These are phyloP conservation scores for Protomyces macrosporus DNA, from an alignment of 1,139 yeast genomes.

Conservation along the genomic window DNA sequence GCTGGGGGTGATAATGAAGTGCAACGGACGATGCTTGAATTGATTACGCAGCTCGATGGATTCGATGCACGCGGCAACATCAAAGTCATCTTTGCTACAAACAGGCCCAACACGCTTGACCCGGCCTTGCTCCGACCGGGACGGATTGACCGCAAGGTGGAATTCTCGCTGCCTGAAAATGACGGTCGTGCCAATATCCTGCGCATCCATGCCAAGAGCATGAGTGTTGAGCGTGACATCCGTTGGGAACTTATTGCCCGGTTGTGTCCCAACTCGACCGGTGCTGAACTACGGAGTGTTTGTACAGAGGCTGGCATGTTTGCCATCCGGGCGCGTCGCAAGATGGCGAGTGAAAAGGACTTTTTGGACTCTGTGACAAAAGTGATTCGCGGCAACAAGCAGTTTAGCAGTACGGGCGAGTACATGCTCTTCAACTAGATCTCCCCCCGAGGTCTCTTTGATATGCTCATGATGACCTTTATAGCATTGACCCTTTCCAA, in stretches of 20 bases:
- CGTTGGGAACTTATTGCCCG: conserved; percentile 98
- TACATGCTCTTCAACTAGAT: conserved; percentile 27
- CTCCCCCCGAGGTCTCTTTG: not conserved
- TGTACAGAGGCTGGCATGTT: conserved; percentile 99
- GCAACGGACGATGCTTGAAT: conserved; percentile 97
- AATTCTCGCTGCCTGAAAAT: conserved; percentile 88
- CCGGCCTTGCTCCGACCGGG: conserved; percentile 98
- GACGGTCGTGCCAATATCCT: conserved; percentile 97
- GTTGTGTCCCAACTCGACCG: conserved; percentile 95
- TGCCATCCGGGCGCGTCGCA: conserved; percentile 95
- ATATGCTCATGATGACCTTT: too few relatives aligned
- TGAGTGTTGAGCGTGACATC: conserved; percentile 95
- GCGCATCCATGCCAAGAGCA: conserved; percentile 89
- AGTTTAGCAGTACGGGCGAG: conserved; percentile 73
- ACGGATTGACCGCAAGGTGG: conserved; percentile 96
- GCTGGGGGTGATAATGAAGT: conserved; percentile 99
- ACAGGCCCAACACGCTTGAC: conserved; percentile 94
- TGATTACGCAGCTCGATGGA: conserved; percentile 94
- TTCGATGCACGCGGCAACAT: conserved; percentile 98
- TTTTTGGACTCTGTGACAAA: conserved; percentile 95
- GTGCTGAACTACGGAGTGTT: conserved; percentile 94
- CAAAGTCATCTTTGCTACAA: conserved; percentile 98
- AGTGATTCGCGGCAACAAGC: conserved; percentile 96
- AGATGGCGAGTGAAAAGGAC: conserved; percentile 96
- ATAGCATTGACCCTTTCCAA: too few relatives aligned